Evolutionary conservation across 2,329 filamentous ascomycete species (phyloP), one percentile per base, ranked within the genome.

Genomic region (Orbilia blumenaviensis): DNA sequence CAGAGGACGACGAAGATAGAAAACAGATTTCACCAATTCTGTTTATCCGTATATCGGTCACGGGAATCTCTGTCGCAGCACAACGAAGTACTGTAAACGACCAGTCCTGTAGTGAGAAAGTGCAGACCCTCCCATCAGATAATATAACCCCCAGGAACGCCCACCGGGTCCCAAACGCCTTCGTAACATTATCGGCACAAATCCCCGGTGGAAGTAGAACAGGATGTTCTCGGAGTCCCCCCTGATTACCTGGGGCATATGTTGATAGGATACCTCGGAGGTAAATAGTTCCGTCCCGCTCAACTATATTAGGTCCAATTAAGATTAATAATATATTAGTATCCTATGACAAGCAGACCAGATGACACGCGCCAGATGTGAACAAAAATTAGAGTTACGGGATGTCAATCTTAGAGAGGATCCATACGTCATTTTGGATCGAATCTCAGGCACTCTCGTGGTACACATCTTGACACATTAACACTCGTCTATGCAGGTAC

Each of bases 151-250:
- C 71, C 2, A 75, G 16, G 27, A 75, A 63, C 2, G 54, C 54
- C 62, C 71, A 75, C n/a, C 58, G 71, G 18, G 71, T 68, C 25
- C 71, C 71, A n/a, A 75, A 68, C 12, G 44, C 63, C n/a, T 50
- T 63, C 36, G 27, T 48, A 23, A 75, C 52, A 42, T 63, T 34
- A 8, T 34, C 14, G 8, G 54, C 18, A n/a, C 42, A 6, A 10
- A 50, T 14, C 18, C 16, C 18, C 1, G 32, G 21, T 5, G 71
- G 71, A 9, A 75, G 63, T 12, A 38, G 16, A n/a, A 75, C 10
- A 10, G 42, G 42, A 41, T 68, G 71, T 21, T 63, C 54, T 29
- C 54, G 71, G 27, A 10, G 21, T 27, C 32, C 21, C 10, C 12
- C 21, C 2, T 18, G 23, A 29, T 63, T 58, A 23, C 27, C 12